Base-by-base conservation (phyloP, 225 moss, liverwort and hornwort species). In the Bryoerythrophyllum caledonicum region DNA sequence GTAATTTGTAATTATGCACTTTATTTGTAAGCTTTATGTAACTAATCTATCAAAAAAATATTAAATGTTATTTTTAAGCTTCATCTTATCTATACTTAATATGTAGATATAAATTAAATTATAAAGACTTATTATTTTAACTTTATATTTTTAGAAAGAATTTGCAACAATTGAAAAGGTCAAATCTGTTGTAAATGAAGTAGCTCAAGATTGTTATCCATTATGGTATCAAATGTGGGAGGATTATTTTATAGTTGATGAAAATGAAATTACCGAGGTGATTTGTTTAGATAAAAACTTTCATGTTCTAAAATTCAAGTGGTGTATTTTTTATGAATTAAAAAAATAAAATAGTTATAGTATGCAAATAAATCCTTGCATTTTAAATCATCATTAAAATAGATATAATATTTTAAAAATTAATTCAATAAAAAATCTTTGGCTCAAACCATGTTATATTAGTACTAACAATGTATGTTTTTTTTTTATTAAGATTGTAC, bases 191-290 rank as follows among this genome's bases (percentile, higher is more conserved):
- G 80, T 90, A 68, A 64, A 74, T 43, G 85, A 91, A 46, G 85
- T 90, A 51, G 81, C 84, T 26, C 67, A 82, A 60, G 92, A 93
- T 80, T 81, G 86, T 52, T 81, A 91, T 59, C 95, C 93, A 44
- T 78, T 99, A 8, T 92, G 86, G 88, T 99, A 99, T 16, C 79
- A 51, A 25, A 54, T 93, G 2, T 87, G 89, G 78, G 82, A 92
- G 75, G 87, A 95, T 51, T 59, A 84, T 48, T 92, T 95, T 69
- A 65, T 40, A 4, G 76, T 99, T 58, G 92, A 95, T 0, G 80
- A 95, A 61, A 67, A 72, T 35, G 80, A 95, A 68, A 87, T 95
- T 25, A 75, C 30, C 8, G 61, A 83, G 70, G 97, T 93, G 55
- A 1, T 65, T 0, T 3, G 37, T 53, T 4, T 0, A 0, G 1